Evolutionary conservation across 805 yeast species (phyloP).

Genomic region (Yarrowia yakushimensis): DNA sequence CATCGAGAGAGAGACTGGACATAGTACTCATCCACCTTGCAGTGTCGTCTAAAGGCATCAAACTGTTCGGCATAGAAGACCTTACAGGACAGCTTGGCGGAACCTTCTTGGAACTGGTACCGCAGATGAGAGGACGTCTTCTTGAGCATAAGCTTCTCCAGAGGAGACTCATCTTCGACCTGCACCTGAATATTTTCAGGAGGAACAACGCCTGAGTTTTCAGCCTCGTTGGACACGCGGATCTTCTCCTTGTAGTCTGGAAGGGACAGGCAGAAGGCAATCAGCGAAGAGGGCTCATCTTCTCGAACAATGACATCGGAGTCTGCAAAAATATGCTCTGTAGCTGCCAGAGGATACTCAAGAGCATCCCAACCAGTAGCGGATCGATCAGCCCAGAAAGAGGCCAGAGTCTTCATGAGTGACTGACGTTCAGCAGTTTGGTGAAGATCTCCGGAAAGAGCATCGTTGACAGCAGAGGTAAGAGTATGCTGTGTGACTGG

Average conservation of each 20-base stretch:
- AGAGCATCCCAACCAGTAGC: conserved; percentile 94
- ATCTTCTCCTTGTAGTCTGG: conserved; percentile 74
- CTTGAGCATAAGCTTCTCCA: conserved; percentile 72
- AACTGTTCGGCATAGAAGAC: conserved; percentile 94
- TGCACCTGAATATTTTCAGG: conserved; percentile 1
- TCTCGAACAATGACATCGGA: conserved; percentile 91
- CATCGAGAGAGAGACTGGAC: conserved; percentile 91
- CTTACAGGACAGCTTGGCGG: conserved; percentile 81
- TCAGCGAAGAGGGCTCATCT: conserved; percentile 92
- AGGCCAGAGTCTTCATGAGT: conserved; percentile 74
- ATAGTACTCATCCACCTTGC: conserved; percentile 70
- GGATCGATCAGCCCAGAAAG: conserved; percentile 97
- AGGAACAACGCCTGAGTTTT: neutral
- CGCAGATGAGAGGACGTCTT: conserved; percentile 85
- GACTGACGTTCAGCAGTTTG: conserved; percentile 62
- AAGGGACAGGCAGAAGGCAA: conserved; percentile 87
- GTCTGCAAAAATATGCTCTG: conserved; percentile 91
- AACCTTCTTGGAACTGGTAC: conserved; percentile 86
- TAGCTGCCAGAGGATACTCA: conserved; percentile 70
- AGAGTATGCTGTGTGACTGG: conserved; percentile 13
- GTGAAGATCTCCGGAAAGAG: conserved; percentile 13
- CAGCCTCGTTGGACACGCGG: conserved; percentile 38
- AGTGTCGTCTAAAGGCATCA: conserved; percentile 84
- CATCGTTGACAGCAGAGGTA: conserved; percentile 6
- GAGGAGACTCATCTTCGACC: conserved; percentile 25